Evolutionary conservation across 768 basidiomycete genomes (phyloP), one percentile per base, ranked within the genome.

Genomic region (Boletus rubropictus): DNA sequence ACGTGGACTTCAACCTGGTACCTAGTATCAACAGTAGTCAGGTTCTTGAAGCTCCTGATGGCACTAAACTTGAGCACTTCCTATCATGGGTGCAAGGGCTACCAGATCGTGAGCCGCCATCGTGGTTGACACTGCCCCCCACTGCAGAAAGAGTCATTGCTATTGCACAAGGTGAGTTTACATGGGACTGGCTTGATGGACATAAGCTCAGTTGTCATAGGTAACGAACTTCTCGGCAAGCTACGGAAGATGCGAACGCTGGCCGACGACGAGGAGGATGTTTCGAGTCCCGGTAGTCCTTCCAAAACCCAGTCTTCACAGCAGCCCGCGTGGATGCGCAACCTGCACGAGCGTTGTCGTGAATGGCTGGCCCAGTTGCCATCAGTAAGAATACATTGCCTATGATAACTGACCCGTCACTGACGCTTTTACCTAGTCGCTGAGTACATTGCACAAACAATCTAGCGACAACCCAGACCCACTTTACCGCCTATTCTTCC

Each of bases 261-360:
- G 42, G 77, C 80, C 0, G 91, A 95, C 60, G 91, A 93, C 50
- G 89, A 93, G 31, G 89, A 92, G 39, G 79, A 81, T 17, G 74
- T 73, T 14, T 64, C 75, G 1, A 62, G 76, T 3, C 58, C 72
- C 3, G 64, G 76, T n/a, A 74, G 75, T n/a, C 68, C 81, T 20
- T 69, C 79, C 18, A 86, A 85, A 60, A 72, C 79, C 17, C 78
- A 82, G 53, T 68, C 80, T 2, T 77, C 82, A 2, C 81, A 86
- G 46, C 87, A 89, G 60, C 94, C 95, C 18, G 88, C 86, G 2
- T 99, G 95, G 95, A 98, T 98, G 95, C 80, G 87, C 27, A 74
- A 78, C 17, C 72, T 97, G 33, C 73, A 84, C 41, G 84, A 87
- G 44, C 82, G 89, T 33, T 89, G 91, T 62, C 74, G 79, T 33